Evolutionary conservation across 1,284 basidiomycete species (phyloP).

Genomic region (Uromyces viciae-fabae): DNA sequence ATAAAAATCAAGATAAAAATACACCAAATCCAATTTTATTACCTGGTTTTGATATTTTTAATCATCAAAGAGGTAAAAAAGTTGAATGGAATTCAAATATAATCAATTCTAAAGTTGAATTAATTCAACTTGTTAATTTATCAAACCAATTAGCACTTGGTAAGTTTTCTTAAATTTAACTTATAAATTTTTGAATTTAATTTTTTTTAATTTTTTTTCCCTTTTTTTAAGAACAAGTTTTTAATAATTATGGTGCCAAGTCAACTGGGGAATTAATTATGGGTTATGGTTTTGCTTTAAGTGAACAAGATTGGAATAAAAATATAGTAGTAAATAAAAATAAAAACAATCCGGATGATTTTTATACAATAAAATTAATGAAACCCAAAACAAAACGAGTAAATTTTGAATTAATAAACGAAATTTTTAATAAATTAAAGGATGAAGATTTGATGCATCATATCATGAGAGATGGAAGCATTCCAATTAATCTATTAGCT

Average conservation of each 20-base stretch:
- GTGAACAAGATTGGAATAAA: conserved; percentile 31
- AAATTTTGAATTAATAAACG: not conserved
- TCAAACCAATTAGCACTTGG: not conserved
- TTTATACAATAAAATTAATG: conserved; percentile 26
- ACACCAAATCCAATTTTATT: conserved; percentile 17
- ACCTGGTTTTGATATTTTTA: conserved; percentile 39
- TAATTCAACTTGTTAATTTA: conserved; percentile 22
- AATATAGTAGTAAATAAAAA: not conserved
- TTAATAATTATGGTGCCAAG: conserved; percentile 41
- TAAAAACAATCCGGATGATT: conserved; percentile 28
- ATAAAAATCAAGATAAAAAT: too few species aligned
- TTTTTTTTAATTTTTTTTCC: not conserved
- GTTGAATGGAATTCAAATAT: conserved; percentile 25
- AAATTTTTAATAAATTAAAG: conserved; percentile 11
- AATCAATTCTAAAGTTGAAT: not conserved
- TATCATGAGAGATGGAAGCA: not conserved
- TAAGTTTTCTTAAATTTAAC: not conserved
- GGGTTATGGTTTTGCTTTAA: conserved; percentile 37
- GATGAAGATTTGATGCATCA: not conserved
- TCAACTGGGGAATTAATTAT: conserved; percentile 39
- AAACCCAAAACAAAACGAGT: not conserved
- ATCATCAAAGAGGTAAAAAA: conserved; percentile 21
- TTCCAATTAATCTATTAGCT: conserved; percentile 1
- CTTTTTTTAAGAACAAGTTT: conserved; percentile 12
- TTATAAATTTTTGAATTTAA: not conserved